Evolutionary conservation across 2,329 filamentous ascomycete genomes (phyloP).

Genomic region (Pyrenochaeta sp.): DNA sequence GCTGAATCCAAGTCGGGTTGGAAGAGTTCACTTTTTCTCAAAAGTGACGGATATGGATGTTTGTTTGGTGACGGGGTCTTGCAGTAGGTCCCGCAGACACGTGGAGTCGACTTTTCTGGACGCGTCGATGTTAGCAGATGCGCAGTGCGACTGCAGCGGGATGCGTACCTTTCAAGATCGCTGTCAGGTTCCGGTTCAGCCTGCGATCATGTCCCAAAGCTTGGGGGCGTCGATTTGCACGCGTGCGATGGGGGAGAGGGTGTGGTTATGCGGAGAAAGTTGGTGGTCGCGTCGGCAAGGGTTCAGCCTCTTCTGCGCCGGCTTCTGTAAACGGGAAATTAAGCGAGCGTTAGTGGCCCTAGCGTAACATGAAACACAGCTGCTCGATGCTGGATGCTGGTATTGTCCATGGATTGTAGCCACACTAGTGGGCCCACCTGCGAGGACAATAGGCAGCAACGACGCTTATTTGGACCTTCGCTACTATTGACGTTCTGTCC

Average conservation of each 20-base stretch:
- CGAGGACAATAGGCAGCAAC: too few relatives aligned
- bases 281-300: conserved; percentile 28
- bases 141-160: conserved; percentile 15
- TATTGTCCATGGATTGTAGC: too few relatives aligned
- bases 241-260: conserved; percentile 19
- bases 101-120: conserved; percentile 28
- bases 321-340: conserved; percentile 7
- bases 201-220: conserved; percentile 25
- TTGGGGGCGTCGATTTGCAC: conserved; percentile 5
- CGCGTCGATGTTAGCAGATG: conserved; percentile 30
- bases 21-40: conserved; percentile 11
- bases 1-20: background rate
- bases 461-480: too few relatives aligned
- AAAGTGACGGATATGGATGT: conserved; percentile 12
- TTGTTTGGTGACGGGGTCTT: conserved; percentile 18
- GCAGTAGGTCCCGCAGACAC: conserved; percentile 31
- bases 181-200: conserved; percentile 12
- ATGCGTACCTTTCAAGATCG: conserved; percentile 14
- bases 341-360: conserved; percentile 8
- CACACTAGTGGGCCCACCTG: too few relatives aligned
- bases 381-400: too few relatives aligned
- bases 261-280: conserved; percentile 17
- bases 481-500: too few relatives aligned
- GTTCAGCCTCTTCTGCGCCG: conserved; percentile 13
- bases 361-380: too few relatives aligned